Evolutionary conservation across 2,329 filamentous ascomycete genomes (phyloP).

Genomic region (Ophiostoma triangulosporum): DNA sequence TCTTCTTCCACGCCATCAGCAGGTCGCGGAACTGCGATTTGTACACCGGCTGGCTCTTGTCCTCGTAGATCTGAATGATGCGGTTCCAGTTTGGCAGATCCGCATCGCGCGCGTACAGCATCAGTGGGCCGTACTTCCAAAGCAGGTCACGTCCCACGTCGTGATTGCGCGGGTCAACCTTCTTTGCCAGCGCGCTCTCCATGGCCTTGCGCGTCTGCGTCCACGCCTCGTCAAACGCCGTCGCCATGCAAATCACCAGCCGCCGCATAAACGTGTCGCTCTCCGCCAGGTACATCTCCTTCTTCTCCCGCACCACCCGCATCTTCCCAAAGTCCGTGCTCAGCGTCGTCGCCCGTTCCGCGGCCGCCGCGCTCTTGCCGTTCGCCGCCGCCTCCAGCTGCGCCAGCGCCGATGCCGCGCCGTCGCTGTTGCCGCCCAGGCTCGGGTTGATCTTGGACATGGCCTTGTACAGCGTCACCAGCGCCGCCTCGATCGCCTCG

Average conservation of each 20-base stretch:
- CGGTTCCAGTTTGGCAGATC: slow-evolving; percentile 71
- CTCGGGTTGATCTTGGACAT: slow-evolving; percentile 88
- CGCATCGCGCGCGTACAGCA: slow-evolving; percentile 79
- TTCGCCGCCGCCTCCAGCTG: slow-evolving; percentile 26
- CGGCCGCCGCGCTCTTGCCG: slow-evolving; percentile 25
- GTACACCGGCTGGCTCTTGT: slow-evolving; percentile 62
- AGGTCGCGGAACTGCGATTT: slow-evolving; percentile 71
- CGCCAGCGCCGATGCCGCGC: slow-evolving; percentile 19
- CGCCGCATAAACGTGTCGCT: slow-evolving; percentile 64
- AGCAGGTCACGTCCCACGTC: slow-evolving; percentile 58
- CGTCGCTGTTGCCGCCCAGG: slow-evolving; percentile 33
- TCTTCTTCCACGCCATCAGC: slow-evolving; percentile 64
- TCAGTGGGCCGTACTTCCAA: slow-evolving; percentile 78
- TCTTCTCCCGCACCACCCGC: slow-evolving; percentile 89
- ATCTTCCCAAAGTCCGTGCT: slow-evolving; percentile 73
- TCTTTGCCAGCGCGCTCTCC: slow-evolving; percentile 46
- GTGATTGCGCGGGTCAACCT: slow-evolving; percentile 58
- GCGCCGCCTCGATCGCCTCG: slow-evolving; percentile 60
- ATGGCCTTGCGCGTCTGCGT: slow-evolving; percentile 54
- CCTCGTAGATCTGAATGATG: slow-evolving; percentile 68
- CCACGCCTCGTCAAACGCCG: slow-evolving; percentile 65
- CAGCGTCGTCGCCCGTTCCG: slow-evolving; percentile 18
- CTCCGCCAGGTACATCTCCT: slow-evolving; percentile 71
- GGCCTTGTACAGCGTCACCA: slow-evolving; percentile 78
- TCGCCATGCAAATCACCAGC: slow-evolving; percentile 67